Evolutionary conservation across 257 asterid genomes (phyloP).

Genomic region (Nicotiana obtusifolia): DNA sequence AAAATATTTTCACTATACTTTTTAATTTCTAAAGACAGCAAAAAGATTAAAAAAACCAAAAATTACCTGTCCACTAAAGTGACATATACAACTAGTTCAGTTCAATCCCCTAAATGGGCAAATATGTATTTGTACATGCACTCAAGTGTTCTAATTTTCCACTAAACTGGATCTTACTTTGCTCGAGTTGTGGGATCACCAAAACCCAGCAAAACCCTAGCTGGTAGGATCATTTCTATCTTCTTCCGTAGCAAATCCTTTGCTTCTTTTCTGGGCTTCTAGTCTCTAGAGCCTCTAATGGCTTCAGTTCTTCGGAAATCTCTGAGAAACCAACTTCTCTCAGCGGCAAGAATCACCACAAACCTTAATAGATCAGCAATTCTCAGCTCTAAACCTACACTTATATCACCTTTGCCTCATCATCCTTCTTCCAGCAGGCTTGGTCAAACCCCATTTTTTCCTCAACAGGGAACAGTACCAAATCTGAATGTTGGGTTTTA

Average conservation of each 20-base stretch:
- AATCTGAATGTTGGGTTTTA: slow-evolving; percentile 19
- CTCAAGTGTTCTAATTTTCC: background rate
- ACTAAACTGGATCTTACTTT: background rate
- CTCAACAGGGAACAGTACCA: slow-evolving; percentile 14
- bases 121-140: too few relatives aligned
- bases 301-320: slow-evolving; percentile 40
- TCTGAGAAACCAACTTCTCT: slow-evolving; percentile 39
- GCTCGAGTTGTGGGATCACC: background rate
- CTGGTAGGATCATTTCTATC: background rate
- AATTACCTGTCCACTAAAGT: too few relatives aligned
- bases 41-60: too few relatives aligned
- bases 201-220: slow-evolving; percentile 38
- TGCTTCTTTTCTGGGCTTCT: background rate
- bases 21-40: too few relatives aligned
- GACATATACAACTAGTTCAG: too few relatives aligned
- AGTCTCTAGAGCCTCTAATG: slow-evolving; percentile 18
- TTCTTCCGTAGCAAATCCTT: background rate
- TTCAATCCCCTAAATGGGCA: too few relatives aligned
- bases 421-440: slow-evolving; percentile 6
- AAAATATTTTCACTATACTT: too few relatives aligned
- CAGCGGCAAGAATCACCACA: slow-evolving; percentile 28
- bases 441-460: slow-evolving; percentile 14
- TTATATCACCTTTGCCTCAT: slow-evolving; percentile 16
- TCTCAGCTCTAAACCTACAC: slow-evolving; percentile 17
- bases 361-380: slow-evolving; percentile 13